A percentile compares a stretch with the other conserved stretches of the same genome.
phyloP scores from a whole-genome alignment of 2,329 filamentous ascomycete genomes.

The Alternaria arbusti region DNA sequence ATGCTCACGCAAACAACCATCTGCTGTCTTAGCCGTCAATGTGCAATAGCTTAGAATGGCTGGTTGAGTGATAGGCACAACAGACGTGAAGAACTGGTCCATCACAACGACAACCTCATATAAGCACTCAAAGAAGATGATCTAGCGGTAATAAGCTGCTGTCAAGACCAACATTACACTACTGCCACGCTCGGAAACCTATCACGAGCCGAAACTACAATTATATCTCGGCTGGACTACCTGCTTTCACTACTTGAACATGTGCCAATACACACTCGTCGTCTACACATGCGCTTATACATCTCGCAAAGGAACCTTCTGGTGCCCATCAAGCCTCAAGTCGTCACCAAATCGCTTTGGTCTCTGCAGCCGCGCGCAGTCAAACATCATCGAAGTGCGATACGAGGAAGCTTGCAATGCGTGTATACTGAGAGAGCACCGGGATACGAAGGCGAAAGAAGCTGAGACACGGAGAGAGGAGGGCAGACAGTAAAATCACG shows the following conservation, averaged over 20 bases:
- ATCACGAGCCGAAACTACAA: not conserved
- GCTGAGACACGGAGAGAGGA: not conserved
- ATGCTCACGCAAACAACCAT: not conserved
- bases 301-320: not conserved
- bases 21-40: not conserved
- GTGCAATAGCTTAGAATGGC: not conserved
- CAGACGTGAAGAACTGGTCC: not conserved
- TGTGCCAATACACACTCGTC: not conserved
- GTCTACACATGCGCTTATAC: not conserved
- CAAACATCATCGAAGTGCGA: not conserved
- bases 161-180: not conserved
- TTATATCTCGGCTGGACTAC: not conserved
- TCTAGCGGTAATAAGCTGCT: not conserved
- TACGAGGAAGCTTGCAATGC: not conserved
- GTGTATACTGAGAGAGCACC: not conserved
- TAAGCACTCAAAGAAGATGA: not conserved
- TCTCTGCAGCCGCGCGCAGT: not conserved
- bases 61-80: not conserved
- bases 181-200: not conserved
- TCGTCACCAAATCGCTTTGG: not conserved
- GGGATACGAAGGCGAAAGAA: not conserved
- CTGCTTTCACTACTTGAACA: not conserved
- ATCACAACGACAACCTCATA: not conserved
- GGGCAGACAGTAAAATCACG: not conserved
- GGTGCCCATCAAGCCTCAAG: not conserved